Conservation (phyloP, 1,284 basidiomycete species). For the Trichosporon ovoides region DNA sequence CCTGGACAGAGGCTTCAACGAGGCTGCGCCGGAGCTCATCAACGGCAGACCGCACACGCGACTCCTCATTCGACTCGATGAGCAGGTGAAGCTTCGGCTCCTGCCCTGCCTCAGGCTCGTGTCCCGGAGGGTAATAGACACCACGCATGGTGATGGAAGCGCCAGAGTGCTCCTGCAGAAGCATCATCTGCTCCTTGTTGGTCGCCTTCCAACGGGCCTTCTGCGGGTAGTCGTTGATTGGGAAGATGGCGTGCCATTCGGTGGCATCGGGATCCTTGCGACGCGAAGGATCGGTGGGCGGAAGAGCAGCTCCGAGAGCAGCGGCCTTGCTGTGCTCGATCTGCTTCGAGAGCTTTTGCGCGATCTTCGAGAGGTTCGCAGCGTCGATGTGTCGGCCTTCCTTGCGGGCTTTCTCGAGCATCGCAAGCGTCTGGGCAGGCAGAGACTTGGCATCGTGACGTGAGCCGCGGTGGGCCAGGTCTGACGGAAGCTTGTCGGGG, state of each 20-base stretch:
- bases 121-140: slow-evolving; percentile 88
- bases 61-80: slow-evolving; percentile 94
- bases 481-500: slow-evolving; percentile 57
- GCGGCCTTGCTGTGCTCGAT: slow-evolving; percentile 60
- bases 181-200: slow-evolving; percentile 99
- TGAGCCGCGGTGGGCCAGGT: slow-evolving; percentile 21
- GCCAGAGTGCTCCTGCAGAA: slow-evolving; percentile 93
- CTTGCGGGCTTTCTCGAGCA: slow-evolving; percentile 61
- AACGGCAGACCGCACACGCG: slow-evolving; percentile 63
- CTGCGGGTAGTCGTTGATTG: slow-evolving; percentile 97
- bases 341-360: slow-evolving; percentile 73
- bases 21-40: slow-evolving; percentile 92
- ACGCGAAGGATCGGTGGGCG: slow-evolving; percentile 52
- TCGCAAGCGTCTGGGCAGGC: slow-evolving; percentile 51
- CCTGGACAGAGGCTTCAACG: slow-evolving; percentile 63
- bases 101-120: slow-evolving; percentile 85
- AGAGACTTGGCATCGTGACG: slow-evolving; percentile 26
- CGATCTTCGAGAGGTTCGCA: slow-evolving; percentile 73
- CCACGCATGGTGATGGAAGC: slow-evolving; percentile 88
- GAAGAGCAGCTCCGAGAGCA: slow-evolving; percentile 36
- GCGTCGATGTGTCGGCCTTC: slow-evolving; percentile 81
- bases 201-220: slow-evolving; percentile 99
- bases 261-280: slow-evolving; percentile 86
- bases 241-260: slow-evolving; percentile 97
- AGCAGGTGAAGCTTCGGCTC: slow-evolving; percentile 95